Base-by-base conservation (phyloP, 2,329 filamentous ascomycete species). In the Xylaria hypoxylon region DNA sequence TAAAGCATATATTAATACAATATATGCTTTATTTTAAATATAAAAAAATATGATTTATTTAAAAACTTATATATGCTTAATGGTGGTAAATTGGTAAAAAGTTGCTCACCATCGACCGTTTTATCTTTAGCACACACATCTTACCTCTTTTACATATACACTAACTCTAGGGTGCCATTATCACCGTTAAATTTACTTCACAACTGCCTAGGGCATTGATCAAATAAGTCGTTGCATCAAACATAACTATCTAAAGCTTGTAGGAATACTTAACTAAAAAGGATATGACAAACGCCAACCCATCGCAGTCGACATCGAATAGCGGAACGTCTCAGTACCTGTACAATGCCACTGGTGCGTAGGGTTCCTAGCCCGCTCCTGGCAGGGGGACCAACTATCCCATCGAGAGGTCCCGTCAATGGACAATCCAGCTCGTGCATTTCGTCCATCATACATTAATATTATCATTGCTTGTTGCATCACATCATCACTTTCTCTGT, bases 381-480 rank as follows among this genome's bases (percentile, higher is more conserved):
- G n/a, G 1, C 11, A 56, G 28, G 15, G 8, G 31, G 51, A 22
- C 13, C 17, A 7, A 42, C 13, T 5, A 47, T 55, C 33, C 50
- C 7, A n/a, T 33, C 19, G 15, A 40, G 19, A 24, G 40, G 38
- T 22, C 15, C 15, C 26, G 63, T 52, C 26, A 44, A 42, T 22
- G 24, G 31, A 65, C 28, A 50, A 47, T 19, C 44, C 47, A 31
- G n/a, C 40, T 52, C 55, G 6, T 68, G 38, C 62, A n/a, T 64
- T 24, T 62, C 58, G 5, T 58, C 48, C 35, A 45, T 62, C 58
- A 57, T 61, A 63, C 56, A 66, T 64, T 66, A 64, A 61, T 47
- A 69, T 68, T 56, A 47, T 73, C 70, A 62, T 74, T 65, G 68
- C 65, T 70, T 61, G 65, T 70, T 62, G 57, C 70, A 57, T 74